Percentiles rank a stretch among this genome's conserved stretches.
phyloP scores from a whole-genome alignment of 2,329 filamentous ascomycete species.

The Colletotrichum sp. region DNA sequence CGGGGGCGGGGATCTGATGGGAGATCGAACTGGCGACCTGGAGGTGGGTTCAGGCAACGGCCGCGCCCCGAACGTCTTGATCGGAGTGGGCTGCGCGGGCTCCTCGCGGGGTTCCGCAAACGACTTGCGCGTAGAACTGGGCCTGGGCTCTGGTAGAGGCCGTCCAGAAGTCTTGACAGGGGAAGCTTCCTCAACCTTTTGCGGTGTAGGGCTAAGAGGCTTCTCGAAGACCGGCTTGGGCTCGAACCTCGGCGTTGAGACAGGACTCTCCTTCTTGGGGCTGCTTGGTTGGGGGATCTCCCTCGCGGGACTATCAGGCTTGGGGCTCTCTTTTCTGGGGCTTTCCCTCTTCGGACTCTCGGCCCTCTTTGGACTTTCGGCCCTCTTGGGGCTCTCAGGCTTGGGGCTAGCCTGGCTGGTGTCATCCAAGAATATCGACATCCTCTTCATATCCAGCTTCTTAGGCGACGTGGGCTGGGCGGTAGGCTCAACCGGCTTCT shows the following conservation, averaged over 20 bases:
- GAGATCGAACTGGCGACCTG: slow-evolving; percentile 6
- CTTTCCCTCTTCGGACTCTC: background rate
- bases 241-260: slow-evolving; percentile 7
- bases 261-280: slow-evolving; percentile 23
- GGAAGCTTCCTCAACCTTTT: slow-evolving; percentile 26
- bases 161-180: slow-evolving; percentile 41
- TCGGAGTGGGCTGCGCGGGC: slow-evolving; percentile 37
- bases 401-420: slow-evolving; percentile 29
- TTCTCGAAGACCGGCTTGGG: slow-evolving; percentile 19
- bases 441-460: slow-evolving; percentile 63
- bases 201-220: background rate
- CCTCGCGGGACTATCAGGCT: background rate
- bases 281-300: background rate
- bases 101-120: slow-evolving; percentile 16
- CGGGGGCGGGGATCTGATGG: slow-evolving; percentile 4
- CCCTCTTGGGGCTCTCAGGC: slow-evolving; percentile 15
- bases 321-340: background rate
- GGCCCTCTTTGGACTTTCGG: slow-evolving; percentile 13
- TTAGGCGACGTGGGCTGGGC: slow-evolving; percentile 56
- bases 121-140: slow-evolving; percentile 30
- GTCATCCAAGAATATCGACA: slow-evolving; percentile 63
- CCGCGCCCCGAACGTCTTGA: slow-evolving; percentile 35
- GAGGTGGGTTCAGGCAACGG: slow-evolving; percentile 28
- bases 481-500: slow-evolving; percentile 34
- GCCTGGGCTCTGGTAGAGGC: slow-evolving; percentile 28